Evolutionary conservation across 1,139 yeast genomes (phyloP).

Genomic region (Pichia sp.): DNA sequence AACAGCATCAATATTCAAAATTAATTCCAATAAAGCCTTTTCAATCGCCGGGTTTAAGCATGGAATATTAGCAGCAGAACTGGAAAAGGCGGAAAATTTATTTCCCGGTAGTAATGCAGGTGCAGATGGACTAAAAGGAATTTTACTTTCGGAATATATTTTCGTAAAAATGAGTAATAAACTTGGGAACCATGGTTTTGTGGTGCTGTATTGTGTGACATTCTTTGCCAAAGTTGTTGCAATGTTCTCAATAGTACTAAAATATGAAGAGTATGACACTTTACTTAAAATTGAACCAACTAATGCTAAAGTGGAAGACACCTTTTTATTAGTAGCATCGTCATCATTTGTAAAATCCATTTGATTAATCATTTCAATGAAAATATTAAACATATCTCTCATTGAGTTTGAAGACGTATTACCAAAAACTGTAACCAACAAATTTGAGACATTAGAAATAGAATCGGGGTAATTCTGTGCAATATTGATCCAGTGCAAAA

Average conservation of each 20-base stretch:
- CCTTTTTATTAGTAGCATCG: conserved; percentile 26
- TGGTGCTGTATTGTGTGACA: conserved; percentile 34
- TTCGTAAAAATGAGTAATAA: conserved; percentile 46
- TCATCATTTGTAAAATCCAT: conserved; percentile 28
- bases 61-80: conserved; percentile 25
- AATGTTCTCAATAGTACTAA: conserved; percentile 32
- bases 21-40: conserved; percentile 36
- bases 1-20: conserved; percentile 37
- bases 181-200: conserved; percentile 45
- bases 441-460: conserved; percentile 43
- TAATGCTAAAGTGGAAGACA: conserved; percentile 43
- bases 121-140: conserved; percentile 33
- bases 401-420: conserved; percentile 27
- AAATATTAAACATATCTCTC: conserved; percentile 31
- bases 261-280: conserved; percentile 29
- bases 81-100: conserved; percentile 11
- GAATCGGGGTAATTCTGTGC: conserved; percentile 47
- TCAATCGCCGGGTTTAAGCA: conserved; percentile 31
- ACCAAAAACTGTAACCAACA: conserved; percentile 35
- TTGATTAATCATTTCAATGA: conserved; percentile 33
- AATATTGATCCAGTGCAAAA: conserved; percentile 44
- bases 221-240: conserved; percentile 34
- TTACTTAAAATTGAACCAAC: conserved; percentile 42
- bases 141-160: conserved; percentile 38
- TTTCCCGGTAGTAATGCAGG: conserved; percentile 21